Base-by-base conservation (phyloP, 805 yeast species). In the Saccharomycopsis vini region DNA sequence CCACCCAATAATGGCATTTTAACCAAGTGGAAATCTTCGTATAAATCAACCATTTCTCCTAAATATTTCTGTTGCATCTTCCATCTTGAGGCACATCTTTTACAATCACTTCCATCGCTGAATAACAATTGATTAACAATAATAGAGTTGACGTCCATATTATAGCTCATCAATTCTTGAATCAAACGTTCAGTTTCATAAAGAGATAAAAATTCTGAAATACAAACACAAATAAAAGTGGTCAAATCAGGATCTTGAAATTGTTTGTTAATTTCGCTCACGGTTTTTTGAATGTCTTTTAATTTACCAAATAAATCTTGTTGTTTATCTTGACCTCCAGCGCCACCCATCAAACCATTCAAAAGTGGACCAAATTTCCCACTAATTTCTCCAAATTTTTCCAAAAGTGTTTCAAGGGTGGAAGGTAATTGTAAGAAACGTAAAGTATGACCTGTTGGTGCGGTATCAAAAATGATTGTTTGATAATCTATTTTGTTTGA, bases 381-480 rank as follows among this genome's bases (percentile, higher is more conserved):
- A 34, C 90, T 79, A 45, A 92, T 72, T 55, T 87, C 95, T 56
- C 88, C 80, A 61, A 92, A 80, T 59, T 90, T 92, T 40, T 82
- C 80, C 54, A 92, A 71, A 30, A 95, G 73, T 61, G 86, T 87
- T 55, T 88, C 94, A 50, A 92, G 68, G 3, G 96, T 89, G 23
- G 94, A 76, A 31, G 99, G 99, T 57, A 92, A 76, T 64, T 89
- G 96, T 61, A 92, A 71, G 63, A 92, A 92, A 57, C 99, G 77
- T 55, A 92, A 70, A 2, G 98, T 92, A 64, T 92, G 99, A 30
- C 99, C 99, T 0, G 99, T 92, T 55, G 99, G 99, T 0, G 99
- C 98, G n/a, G 99, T 92, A 63, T 92, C 99, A 58, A 92, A 92
- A 53, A 92, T 87, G 52, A 92, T 89, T 6, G 95, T 87, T 54